Evolutionary conservation across 495 filamentous ascomycete species (phyloP).

Genomic region (Podospora australis): DNA sequence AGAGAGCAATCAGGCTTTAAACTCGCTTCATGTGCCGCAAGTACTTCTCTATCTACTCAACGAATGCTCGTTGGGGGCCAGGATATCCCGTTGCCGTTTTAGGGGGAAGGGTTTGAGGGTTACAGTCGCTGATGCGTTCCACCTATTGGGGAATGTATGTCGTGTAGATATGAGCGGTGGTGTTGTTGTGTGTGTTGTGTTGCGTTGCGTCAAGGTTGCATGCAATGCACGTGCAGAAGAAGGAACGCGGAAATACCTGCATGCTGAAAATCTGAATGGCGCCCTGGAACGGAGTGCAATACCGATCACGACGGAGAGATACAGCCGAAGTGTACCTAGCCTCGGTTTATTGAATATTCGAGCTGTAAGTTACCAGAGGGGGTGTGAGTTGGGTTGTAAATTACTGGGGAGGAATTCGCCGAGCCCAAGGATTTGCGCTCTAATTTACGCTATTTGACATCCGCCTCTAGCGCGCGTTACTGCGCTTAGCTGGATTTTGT

Average conservation of each 20-base stretch:
- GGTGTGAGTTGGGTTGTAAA: no score
- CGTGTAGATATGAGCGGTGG: neutral
- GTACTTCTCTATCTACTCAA: no score
- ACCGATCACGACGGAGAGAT: no score
- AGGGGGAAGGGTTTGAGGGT: neutral
- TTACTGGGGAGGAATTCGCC: no score
- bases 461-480: constrained; percentile 12
- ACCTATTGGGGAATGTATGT: neutral
- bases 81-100: neutral
- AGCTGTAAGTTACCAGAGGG: no score
- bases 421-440: neutral
- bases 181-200: neutral
- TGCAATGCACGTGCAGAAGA: neutral
- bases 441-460: no score
- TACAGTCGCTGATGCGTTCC: neutral
- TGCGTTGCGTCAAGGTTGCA: no score
- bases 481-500: constrained; percentile 8
- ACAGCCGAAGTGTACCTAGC: no score
- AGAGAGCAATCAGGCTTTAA: neutral
- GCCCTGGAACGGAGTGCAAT: no score
- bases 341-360: neutral
- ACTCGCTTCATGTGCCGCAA: constrained; percentile 9
- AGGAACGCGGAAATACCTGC: neutral
- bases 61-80: neutral
- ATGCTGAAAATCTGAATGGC: no score